These are phyloP conservation scores for Blastomyces emzantsi DNA, from an alignment of 2,329 filamentous ascomycete species.

Conservation along the genomic window DNA sequence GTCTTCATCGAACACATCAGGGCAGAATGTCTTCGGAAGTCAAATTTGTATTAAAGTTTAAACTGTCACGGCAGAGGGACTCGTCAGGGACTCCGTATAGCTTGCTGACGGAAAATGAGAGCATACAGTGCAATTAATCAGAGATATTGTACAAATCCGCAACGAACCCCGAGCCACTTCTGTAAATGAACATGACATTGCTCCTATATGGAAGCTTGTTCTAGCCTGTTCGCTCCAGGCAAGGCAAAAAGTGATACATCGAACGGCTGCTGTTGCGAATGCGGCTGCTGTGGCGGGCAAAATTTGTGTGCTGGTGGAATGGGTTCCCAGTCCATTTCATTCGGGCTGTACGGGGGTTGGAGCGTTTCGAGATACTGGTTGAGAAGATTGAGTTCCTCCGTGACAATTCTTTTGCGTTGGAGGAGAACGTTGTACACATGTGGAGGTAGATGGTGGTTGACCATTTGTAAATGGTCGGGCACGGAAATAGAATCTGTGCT, in stretches of 20 bases:
- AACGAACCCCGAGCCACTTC: background rate
- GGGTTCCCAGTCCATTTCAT: slow-evolving; percentile 6
- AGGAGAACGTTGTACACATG: background rate
- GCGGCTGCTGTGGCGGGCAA: background rate
- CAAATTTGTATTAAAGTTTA: background rate
- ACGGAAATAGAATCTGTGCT: background rate
- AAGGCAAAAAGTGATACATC: background rate
- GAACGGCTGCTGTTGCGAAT: background rate
- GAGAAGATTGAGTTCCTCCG: background rate
- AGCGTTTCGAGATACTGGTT: background rate
- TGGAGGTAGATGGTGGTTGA: background rate
- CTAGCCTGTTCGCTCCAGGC: background rate
- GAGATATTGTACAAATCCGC: background rate
- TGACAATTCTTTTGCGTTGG: background rate
- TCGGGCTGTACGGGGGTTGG: background rate
- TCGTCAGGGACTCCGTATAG: background rate
- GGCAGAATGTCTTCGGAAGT: background rate
- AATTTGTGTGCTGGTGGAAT: background rate
- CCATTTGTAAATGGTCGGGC: too few species aligned
- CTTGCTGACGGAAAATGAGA: background rate
- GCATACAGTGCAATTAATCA: background rate
- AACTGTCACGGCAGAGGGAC: too few species aligned
- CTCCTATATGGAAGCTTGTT: background rate
- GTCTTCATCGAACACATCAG: background rate
- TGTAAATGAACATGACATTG: background rate